These are phyloP conservation scores for Juncus effusus DNA, from an alignment of 176 grass and related monocot species.

Conservation along the genomic window DNA sequence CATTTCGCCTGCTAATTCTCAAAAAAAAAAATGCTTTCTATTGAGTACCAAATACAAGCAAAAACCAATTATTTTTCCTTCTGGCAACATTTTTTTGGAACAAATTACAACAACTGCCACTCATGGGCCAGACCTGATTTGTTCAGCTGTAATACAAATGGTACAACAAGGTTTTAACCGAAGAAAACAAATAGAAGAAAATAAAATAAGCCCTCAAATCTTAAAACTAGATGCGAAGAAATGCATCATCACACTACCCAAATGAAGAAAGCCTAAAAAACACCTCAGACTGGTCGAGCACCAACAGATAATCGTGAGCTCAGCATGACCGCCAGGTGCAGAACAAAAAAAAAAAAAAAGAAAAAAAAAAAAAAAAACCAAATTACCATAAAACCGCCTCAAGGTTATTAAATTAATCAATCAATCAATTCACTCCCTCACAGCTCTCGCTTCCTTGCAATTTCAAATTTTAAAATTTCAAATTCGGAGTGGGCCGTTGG, in stretches of 20 bases:
- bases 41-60: no score
- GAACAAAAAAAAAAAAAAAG: constrained; percentile 50
- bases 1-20: no score
- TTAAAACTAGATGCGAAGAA: constrained; percentile 43
- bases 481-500: constrained; percentile 49
- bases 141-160: constrained; percentile 18
- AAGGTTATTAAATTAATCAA: constrained; percentile 28
- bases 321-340: constrained; percentile 65
- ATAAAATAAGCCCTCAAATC: constrained; percentile 29
- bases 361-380: constrained; percentile 52
- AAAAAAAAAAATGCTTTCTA: no score
- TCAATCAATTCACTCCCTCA: constrained; percentile 15
- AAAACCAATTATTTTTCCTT: neutral
- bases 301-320: constrained; percentile 56
- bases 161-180: constrained; percentile 8
- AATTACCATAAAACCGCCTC: constrained; percentile 17
- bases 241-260: constrained; percentile 44
- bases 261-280: constrained; percentile 51
- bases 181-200: constrained; percentile 22
- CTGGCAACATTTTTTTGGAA: constrained; percentile 10
- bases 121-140: neutral
- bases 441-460: constrained; percentile 29
- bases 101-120: constrained; percentile 21
- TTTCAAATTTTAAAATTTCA: constrained; percentile 31
- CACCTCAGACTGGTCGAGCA: constrained; percentile 87